Evolutionary conservation across 345 rosid genomes (phyloP).

Genomic region (Murraya koenigii): DNA sequence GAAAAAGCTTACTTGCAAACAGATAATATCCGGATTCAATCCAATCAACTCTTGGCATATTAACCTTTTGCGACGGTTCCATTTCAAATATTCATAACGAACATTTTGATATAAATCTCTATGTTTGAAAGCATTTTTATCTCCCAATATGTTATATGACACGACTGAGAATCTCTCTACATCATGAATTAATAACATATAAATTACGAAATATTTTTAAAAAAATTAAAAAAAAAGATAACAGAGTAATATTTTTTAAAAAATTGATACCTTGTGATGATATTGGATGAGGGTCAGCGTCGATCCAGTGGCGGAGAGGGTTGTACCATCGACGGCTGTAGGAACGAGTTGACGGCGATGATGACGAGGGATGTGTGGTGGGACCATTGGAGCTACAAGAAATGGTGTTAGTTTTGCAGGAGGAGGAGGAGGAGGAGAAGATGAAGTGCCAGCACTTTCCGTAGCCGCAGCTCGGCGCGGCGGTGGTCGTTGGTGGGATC

Average conservation of each 20-base stretch:
- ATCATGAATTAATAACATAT: conserved; percentile 10
- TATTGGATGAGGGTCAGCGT: conserved; percentile 41
- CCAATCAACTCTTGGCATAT: conserved; percentile 58
- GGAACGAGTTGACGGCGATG: not conserved
- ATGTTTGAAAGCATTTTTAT: conserved; percentile 62
- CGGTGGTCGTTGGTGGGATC: not conserved
- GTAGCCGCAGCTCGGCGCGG: not conserved
- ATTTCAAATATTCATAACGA: conserved; percentile 48
- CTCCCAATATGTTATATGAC: conserved; percentile 79
- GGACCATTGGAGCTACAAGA: not conserved
- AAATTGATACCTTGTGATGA: conserved; percentile 24
- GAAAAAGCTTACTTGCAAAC: conserved; percentile 55
- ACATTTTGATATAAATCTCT: conserved; percentile 59
- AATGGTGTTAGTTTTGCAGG: not conserved
- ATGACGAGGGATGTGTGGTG: not conserved
- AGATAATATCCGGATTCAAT: conserved; percentile 65
- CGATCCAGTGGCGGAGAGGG: conserved; percentile 66
- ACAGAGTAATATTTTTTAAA: conserved; percentile 1
- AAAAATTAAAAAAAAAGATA: too few species aligned
- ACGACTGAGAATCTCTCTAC: conserved; percentile 60
- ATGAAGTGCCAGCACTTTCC: not conserved
- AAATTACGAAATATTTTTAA: not conserved
- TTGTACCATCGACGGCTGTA: conserved; percentile 37
- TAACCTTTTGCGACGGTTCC: conserved; percentile 65
- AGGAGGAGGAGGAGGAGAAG: not conserved